Evolutionary conservation across 305 asterid genomes (phyloP).

Genomic region (Fraxinus platypoda): DNA sequence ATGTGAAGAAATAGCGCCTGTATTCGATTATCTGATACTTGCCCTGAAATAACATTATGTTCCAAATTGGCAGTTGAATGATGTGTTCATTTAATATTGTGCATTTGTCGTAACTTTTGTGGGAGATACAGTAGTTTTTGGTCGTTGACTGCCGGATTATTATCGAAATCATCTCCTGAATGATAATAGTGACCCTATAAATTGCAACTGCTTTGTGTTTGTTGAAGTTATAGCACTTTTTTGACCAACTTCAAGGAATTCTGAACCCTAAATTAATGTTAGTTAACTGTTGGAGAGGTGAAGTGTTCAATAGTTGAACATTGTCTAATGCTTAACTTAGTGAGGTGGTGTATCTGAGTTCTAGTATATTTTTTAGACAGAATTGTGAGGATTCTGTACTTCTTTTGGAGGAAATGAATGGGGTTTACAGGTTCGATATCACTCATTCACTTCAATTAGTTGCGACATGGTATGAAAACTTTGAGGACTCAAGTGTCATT

Average conservation of each 20-base stretch:
- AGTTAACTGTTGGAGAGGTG: background rate
- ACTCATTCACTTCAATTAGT: background rate
- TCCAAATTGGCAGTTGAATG: slow-evolving; percentile 17
- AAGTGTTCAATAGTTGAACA: background rate
- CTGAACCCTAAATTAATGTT: background rate
- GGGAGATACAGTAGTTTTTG: background rate
- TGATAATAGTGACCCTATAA: background rate
- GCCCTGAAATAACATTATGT: slow-evolving; percentile 13
- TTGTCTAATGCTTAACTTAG: background rate
- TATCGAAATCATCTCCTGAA: background rate
- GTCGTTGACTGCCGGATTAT: background rate
- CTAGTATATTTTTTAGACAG: background rate
- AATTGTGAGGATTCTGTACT: background rate
- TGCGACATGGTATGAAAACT: background rate
- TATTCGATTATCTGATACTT: slow-evolving; percentile 16
- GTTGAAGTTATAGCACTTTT: background rate
- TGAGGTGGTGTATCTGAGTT: background rate
- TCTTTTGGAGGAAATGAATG: background rate
- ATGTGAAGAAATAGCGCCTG: slow-evolving; percentile 9
- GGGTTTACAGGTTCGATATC: background rate
- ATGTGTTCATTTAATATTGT: slow-evolving; percentile 14
- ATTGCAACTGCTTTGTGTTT: background rate
- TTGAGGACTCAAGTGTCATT: background rate
- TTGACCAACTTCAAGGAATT: background rate
- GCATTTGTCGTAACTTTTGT: slow-evolving; percentile 15